A percentile compares a stretch with the other conserved stretches of the same genome.
These are phyloP conservation scores for Kingdonia uniflora DNA, from an alignment of 164 flowering plant species.

Conservation along the genomic window DNA sequence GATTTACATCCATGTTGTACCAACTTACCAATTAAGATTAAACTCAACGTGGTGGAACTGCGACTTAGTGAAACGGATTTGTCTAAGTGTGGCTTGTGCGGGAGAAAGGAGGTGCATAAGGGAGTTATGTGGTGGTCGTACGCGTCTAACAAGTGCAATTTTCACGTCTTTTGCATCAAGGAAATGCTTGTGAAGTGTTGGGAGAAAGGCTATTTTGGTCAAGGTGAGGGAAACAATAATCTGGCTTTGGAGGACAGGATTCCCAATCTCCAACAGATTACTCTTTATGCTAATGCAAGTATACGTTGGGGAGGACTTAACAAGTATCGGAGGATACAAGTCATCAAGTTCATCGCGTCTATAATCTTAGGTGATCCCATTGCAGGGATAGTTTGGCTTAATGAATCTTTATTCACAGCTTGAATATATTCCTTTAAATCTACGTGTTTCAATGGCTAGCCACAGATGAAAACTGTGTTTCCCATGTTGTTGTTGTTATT, in stretches of 20 bases:
- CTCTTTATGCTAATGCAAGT: background rate
- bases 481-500: too few species aligned
- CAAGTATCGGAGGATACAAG: slow-evolving; percentile 11
- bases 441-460: too few species aligned
- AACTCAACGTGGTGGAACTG: slow-evolving; percentile 9
- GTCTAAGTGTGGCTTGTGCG: slow-evolving; percentile 14
- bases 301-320: slow-evolving; percentile 1
- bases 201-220: slow-evolving; percentile 8
- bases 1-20: slow-evolving; percentile 21
- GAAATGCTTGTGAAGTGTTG: slow-evolving; percentile 18
- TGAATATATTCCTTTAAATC: too few species aligned
- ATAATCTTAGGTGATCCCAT: background rate
- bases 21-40: slow-evolving; percentile 10
- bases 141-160: slow-evolving; percentile 8
- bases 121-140: slow-evolving; percentile 18
- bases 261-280: background rate
- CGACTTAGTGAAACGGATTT: slow-evolving; percentile 8
- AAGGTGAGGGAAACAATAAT: background rate
- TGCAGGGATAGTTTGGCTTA: too few species aligned
- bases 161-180: slow-evolving; percentile 20
- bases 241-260: background rate
- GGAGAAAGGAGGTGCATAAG: background rate
- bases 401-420: too few species aligned
- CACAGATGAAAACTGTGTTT: too few species aligned
- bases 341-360: slow-evolving; percentile 3